Base-by-base conservation (phyloP, 1,284 basidiomycete genomes). In the Naganishia liquefaciens region DNA sequence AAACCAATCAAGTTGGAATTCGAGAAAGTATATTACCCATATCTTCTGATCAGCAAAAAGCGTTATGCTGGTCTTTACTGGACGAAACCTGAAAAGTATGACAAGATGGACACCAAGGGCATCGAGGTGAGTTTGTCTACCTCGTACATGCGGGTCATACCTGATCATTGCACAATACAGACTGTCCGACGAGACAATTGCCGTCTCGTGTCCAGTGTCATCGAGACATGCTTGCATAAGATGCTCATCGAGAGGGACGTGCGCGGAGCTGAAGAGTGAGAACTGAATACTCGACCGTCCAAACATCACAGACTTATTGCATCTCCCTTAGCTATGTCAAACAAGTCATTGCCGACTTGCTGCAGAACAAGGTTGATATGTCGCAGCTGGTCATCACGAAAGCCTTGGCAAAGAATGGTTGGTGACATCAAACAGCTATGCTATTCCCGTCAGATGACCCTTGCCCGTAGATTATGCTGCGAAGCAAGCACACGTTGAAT, bases 21-120 rank as follows among this genome's bases (percentile, higher is more conserved):
- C 80, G 93, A 98, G 76, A 97, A 98, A 76, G 93, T 97, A 1
- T 98, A 98, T 79, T 97, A 90, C 76, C 93, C 93, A 3, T 98
- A 97, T 76, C 80, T 98, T 58, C 86, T 98, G 44, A 98, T 98
- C 78, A 96, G 82, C 83, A 98, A 97, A 80, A 98, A 98, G 79
- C 87, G 94, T 39, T 98, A 98, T 78, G 93, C 94, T 2, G 94
- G 93, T 4, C 79, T 96, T 64, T 96, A 98, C 74, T 97, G 94
- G 94, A 97, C 93, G 1, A 87, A 86, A 69, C 81, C 88, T 7
- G 93, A 96, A 51, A 94, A 92, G 76, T 93, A 90, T 71, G 94
- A 98, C 78, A 97, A 97, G 81, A 96, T 97, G 94, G 93, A 98
- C 72, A 89, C 94, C 1, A 98, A 98, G 79, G 93, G 93, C 72